phyloP scores from a whole-genome alignment of 306 rosid genomes.

The Herpetospermum pedunculosum region DNA sequence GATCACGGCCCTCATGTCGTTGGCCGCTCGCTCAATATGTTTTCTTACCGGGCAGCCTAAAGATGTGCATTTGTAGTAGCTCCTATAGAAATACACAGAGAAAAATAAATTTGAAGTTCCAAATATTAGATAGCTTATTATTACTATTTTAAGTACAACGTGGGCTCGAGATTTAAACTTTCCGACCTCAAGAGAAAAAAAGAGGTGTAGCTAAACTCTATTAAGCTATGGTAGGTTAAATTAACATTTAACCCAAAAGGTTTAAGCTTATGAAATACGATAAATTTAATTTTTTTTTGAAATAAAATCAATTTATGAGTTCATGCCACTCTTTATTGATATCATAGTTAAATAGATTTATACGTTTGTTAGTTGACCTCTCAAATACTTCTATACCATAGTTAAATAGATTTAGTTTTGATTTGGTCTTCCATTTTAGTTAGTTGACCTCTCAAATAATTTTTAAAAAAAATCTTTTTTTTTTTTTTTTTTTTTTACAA shows the following conservation, averaged over 20 bases:
- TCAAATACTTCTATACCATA: too few relatives aligned
- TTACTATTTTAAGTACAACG: too few relatives aligned
- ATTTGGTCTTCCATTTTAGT: neutral
- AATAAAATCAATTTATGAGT: too few relatives aligned
- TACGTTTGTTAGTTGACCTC: too few relatives aligned
- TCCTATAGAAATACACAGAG: constrained; percentile 32
- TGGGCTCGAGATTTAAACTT: neutral
- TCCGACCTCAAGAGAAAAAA: neutral
- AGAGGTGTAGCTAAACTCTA: neutral
- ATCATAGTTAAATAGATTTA: too few relatives aligned
- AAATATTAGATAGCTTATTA: neutral
- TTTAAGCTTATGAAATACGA: too few relatives aligned
- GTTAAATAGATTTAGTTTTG: neutral
- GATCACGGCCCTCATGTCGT: constrained; percentile 72
- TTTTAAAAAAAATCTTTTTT: too few relatives aligned
- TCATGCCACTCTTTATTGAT: too few relatives aligned
- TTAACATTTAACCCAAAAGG: neutral
- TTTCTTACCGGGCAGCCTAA: constrained; percentile 77
- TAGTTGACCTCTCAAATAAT: neutral
- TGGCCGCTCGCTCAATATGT: constrained; percentile 85
- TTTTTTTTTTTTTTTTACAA: too few relatives aligned
- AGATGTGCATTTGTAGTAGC: constrained; percentile 90
- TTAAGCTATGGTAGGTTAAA: too few relatives aligned
- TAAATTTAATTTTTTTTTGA: too few relatives aligned
- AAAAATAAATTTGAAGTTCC: constrained; percentile 1